Base-by-base conservation (phyloP, 345 rosid genomes). In the Theobroma cacao region DNA sequence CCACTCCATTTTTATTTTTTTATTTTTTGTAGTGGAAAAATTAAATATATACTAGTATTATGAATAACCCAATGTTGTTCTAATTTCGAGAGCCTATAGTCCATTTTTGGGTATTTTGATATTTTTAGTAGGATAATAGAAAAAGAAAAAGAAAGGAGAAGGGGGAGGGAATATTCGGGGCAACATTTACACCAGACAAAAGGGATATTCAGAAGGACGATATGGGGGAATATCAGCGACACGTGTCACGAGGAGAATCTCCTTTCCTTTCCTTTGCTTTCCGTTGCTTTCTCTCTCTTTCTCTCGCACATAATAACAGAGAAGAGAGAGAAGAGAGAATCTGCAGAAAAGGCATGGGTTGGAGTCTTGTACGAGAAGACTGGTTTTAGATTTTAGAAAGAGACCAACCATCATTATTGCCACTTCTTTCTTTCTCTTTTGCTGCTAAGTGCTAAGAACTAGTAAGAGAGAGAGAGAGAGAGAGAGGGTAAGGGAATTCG, bases 171-270 rank as follows among this genome's bases (percentile, higher is more conserved):
- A 86, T 84, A 83, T 85, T 83, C 84, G 71, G 55, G 31, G 18
- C 15, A 45, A 28, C 15, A 40, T 64, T 14, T 14, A 77, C 59
- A 62, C 75, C 79, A 86, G 94, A 89, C 94, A 91, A 83, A 87
- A 86, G 87, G 91, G 91, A 91, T 91, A 91, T 89, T 85, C 94
- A 90, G 72, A 76, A 64, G 86, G 80, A 74, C 65, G 85, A 80
- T 74, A 77, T 55, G 56, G 47, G 59, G 83, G 88, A 87, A 86
- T 91, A 88, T 72, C 9, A 74, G 28, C 31, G 88, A 84, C 92
- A 84, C 85, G 88, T 86, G 89, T 84, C 86, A 75, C 75, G 79
- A 83, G 85, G 86, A 77, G 89, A 88, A 88, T 88, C 88, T 83
- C 72, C 65, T 70, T 75, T 61, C 48, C 58, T 34, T 63, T 41